Conservation (phyloP, 768 basidiomycete species). For the Amanita brunnescens region DNA sequence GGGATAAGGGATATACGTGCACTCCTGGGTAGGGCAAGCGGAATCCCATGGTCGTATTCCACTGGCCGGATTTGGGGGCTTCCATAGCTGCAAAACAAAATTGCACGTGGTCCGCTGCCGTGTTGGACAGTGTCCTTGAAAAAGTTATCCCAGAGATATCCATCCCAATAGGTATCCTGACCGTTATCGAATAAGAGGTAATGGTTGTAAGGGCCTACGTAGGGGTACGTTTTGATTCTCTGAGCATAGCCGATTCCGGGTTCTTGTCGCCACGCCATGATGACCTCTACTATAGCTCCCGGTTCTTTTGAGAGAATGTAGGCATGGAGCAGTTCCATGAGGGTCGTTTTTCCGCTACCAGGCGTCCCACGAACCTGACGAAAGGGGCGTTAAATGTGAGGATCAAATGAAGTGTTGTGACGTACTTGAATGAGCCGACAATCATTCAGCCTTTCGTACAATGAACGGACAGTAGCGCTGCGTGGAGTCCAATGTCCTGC, state of each 20-base stretch:
- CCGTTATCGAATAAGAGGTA: slow-evolving; percentile 8
- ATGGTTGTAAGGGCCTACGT: too few species aligned
- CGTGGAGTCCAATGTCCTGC: slow-evolving; percentile 2
- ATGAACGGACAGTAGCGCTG: not conserved
- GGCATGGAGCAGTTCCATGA: slow-evolving; percentile 5
- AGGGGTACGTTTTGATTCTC: too few species aligned
- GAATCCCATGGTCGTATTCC: not conserved
- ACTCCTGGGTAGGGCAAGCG: not conserved
- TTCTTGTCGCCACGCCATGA: not conserved
- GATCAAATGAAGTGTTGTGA: slow-evolving; percentile 3
- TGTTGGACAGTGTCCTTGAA: too few species aligned
- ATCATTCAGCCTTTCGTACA: not conserved
- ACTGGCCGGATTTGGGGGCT: not conserved
- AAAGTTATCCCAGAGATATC: slow-evolving; percentile 6
- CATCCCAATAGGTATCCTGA: slow-evolving; percentile 4
- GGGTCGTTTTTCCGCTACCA: slow-evolving; percentile 5
- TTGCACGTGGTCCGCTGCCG: too few species aligned
- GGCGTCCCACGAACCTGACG: slow-evolving; percentile 9
- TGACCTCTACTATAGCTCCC: not conserved
- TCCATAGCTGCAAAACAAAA: slow-evolving; percentile 7
- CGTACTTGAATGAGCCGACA: slow-evolving; percentile 1
- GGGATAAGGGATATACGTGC: slow-evolving; percentile 5
- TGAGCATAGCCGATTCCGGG: too few species aligned
- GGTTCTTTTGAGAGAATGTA: slow-evolving; percentile 6
- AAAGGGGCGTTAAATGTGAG: not conserved